Conservation (phyloP, 768 basidiomycete species). For the Termitomyces sp. region DNA sequence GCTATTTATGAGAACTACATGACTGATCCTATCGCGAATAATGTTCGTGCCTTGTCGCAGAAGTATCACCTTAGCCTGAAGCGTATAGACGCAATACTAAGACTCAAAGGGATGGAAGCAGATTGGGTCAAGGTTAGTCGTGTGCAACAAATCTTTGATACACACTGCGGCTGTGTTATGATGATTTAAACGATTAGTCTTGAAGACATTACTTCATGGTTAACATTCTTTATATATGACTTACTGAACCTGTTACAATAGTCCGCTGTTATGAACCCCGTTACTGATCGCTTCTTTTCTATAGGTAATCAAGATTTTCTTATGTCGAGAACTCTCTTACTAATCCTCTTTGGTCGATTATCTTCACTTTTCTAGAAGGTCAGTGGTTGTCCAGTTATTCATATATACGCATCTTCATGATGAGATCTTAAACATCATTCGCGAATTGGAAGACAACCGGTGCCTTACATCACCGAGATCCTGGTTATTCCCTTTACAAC, state of each 20-base stretch:
- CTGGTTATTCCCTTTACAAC: conserved; percentile 66
- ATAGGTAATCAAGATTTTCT: conserved; percentile 17
- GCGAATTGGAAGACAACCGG: conserved; percentile 60
- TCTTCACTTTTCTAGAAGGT: conserved; percentile 31
- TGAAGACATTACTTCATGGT: conserved; percentile 54
- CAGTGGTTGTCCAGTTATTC: conserved; percentile 18
- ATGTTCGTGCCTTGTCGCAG: conserved; percentile 56
- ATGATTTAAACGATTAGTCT: conserved; percentile 92
- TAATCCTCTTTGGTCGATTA: conserved; percentile 11
- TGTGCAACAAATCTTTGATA: conserved; percentile 10
- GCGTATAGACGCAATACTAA: conserved; percentile 79
- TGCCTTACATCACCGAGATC: conserved; percentile 58
- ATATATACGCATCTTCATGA: conserved; percentile 26
- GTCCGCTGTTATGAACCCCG: too few relatives aligned
- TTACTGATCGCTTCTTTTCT: conserved; percentile 13
- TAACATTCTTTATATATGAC: background rate
- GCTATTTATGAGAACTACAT: conserved; percentile 61
- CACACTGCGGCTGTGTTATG: conserved; percentile 18
- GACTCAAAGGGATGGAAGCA: conserved; percentile 75
- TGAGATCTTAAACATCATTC: conserved; percentile 63
- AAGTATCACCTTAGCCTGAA: conserved; percentile 67
- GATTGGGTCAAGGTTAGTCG: conserved; percentile 67
- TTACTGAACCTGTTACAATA: background rate
- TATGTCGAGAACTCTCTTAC: background rate
- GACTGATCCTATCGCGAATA: conserved; percentile 51